Evolutionary conservation across 768 basidiomycete genomes (phyloP).

Genomic region (Boletus reticuloceps): DNA sequence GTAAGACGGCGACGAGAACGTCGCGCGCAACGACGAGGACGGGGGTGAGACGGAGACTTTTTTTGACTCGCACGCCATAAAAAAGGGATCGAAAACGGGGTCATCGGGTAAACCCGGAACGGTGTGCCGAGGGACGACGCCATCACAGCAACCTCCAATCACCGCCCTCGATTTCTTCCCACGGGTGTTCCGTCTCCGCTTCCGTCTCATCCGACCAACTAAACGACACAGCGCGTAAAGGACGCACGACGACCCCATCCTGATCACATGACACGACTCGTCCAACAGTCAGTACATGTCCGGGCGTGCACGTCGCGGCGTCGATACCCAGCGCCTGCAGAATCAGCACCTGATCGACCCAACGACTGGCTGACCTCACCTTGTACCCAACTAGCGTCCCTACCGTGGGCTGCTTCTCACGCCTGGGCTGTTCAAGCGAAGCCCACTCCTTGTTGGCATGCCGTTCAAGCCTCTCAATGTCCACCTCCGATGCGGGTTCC

Average conservation of each 20-base stretch:
- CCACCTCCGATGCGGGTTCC: not conserved
- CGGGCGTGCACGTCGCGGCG: slow-evolving; percentile 57
- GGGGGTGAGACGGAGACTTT: not conserved
- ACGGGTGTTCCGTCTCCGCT: slow-evolving; percentile 19
- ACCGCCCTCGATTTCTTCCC: slow-evolving; percentile 26
- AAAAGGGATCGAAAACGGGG: slow-evolving; percentile 9
- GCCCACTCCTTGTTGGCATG: too few relatives aligned
- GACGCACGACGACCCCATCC: slow-evolving; percentile 12
- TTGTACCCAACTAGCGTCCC: slow-evolving; percentile 48
- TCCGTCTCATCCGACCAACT: slow-evolving; percentile 22
- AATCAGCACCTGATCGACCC: not conserved
- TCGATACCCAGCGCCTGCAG: slow-evolving; percentile 57
- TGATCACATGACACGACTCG: slow-evolving; percentile 30
- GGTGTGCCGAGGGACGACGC: slow-evolving; percentile 13
- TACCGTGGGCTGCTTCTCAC: slow-evolving; percentile 19
- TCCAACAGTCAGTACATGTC: slow-evolving; percentile 49
- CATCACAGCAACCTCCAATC: slow-evolving; percentile 31
- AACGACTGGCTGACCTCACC: too few relatives aligned
- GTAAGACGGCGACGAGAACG: not conserved
- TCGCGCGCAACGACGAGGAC: not conserved
- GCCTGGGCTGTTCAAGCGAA: too few relatives aligned
- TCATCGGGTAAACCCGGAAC: slow-evolving; percentile 22
- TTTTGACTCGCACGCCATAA: slow-evolving; percentile 4
- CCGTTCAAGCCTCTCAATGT: slow-evolving; percentile 8
- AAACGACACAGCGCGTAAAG: slow-evolving; percentile 27